Evolutionary conservation across 495 filamentous ascomycete species (phyloP), one percentile per base, ranked within the genome.

Genomic region (Astrothelium subdiscretum): DNA sequence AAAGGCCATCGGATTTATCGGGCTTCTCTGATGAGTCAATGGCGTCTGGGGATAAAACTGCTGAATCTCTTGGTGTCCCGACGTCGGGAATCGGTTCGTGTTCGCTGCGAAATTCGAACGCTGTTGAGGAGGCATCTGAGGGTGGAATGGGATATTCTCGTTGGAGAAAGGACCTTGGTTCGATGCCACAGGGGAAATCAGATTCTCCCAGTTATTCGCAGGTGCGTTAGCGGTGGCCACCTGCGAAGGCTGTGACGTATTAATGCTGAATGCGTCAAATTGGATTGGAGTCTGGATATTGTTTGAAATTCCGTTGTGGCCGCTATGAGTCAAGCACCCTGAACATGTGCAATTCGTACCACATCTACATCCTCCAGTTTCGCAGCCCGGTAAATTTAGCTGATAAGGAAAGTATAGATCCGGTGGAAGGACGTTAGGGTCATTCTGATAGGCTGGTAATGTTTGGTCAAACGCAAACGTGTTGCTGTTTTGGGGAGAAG

Each of bases 281-380:
- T 26, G 24, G 48, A 54, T 20, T 20, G 48, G 48, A 5, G 4
- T 54, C 15, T 54, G 48, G 48, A 54, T 29, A 29, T 29, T 26
- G 24, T 24, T 59, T 11, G 58, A 59, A n/a, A 77, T 26, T 31
- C 75, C 76, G 32, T 73, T 74, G 62, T 81, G 79, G 51, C 78
- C 79, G 51, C 68, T 74, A 60, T 82, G 80, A 2, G 77, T 79
- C 10, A 79, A 70, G 62, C 79, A 81, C 12, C 79, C 80, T n/a
- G 77, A 62, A 61, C 80, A 82, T 61, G 63, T 73, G 63, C 80
- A 82, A 35, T 77, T 76, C 57, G 72, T 75, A 29, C 78, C 78
- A 43, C 80, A 82, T 61, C 74, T 75, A 61, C 80, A 82, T 32
- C 70, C 78, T 11, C 75, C 78, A n/a, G 72, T 76, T 20, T 54